Conservation (phyloP, 768 basidiomycete species). For the Pulveroboletus sp. region DNA sequence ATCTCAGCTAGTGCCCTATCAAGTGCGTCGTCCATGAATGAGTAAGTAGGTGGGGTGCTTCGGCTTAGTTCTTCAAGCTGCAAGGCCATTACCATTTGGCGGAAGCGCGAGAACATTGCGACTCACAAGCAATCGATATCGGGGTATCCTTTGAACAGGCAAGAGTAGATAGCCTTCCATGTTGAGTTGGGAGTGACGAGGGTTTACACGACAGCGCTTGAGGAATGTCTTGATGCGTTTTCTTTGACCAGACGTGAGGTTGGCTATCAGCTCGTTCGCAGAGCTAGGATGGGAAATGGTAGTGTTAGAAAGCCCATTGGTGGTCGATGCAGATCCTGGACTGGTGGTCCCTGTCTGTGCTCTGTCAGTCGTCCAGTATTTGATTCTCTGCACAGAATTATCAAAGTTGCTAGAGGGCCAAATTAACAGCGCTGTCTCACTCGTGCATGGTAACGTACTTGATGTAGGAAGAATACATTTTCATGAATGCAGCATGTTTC, state of each 20-base stretch:
- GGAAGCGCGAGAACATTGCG: constrained; percentile 2
- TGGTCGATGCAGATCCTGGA: constrained; percentile 50
- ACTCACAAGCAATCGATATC: constrained; percentile 90
- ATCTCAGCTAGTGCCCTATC: constrained; percentile 87
- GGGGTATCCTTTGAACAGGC: constrained; percentile 94
- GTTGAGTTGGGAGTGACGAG: constrained; percentile 90
- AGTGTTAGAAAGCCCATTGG: constrained; percentile 56
- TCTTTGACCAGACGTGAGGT: constrained; percentile 74
- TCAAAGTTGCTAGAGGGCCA: constrained; percentile 77
- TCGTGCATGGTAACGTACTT: constrained; percentile 56
- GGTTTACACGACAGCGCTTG: constrained; percentile 86
- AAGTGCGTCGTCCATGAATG: constrained; percentile 78
- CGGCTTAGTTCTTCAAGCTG: constrained; percentile 81
- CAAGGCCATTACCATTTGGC: constrained; percentile 1
- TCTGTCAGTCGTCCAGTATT: constrained; percentile 75
- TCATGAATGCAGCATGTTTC: constrained; percentile 96
- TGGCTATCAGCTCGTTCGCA: constrained; percentile 43
- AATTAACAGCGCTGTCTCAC: constrained; percentile 11
- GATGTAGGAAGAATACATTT: constrained; percentile 97
- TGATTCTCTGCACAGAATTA: constrained; percentile 83
- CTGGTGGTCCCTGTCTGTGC: constrained; percentile 36
- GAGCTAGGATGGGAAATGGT: constrained; percentile 45
- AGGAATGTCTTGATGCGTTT: constrained; percentile 88
- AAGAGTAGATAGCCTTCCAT: constrained; percentile 91
- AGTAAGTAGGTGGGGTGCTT: constrained; percentile 77